Evolutionary conservation across 2,329 filamentous ascomycete species (phyloP).

Genomic region (Plectosphaerella cucumerina): DNA sequence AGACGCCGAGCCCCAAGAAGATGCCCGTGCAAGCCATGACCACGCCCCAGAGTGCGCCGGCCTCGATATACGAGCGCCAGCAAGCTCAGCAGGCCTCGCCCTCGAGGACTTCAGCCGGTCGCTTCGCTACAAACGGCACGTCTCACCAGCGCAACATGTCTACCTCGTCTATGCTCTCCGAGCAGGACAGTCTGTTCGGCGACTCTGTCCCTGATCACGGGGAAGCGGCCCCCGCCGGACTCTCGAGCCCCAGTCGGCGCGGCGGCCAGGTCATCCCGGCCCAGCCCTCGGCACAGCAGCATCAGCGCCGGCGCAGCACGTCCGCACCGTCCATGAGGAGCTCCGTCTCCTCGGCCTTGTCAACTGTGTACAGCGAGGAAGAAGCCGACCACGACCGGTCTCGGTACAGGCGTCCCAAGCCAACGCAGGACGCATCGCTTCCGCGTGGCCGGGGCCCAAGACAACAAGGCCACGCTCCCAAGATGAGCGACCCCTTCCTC

Average conservation of each 20-base stretch:
- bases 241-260: slow-evolving; percentile 40
- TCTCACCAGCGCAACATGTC: slow-evolving; percentile 6
- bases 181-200: slow-evolving; percentile 35
- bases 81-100: neutral
- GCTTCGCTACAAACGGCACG: neutral
- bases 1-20: slow-evolving; percentile 4
- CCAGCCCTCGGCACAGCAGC: slow-evolving; percentile 10
- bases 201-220: slow-evolving; percentile 30
- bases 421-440: too few species aligned
- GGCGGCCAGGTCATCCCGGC: slow-evolving; percentile 19
- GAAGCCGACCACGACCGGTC: slow-evolving; percentile 34
- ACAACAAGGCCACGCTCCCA: slow-evolving; percentile 2
- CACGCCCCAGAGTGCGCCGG: neutral
- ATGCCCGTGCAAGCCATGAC: neutral
- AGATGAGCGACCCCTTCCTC: slow-evolving; percentile 12
- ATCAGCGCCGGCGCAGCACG: slow-evolving; percentile 9
- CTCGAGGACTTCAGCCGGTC: neutral
- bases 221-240: slow-evolving; percentile 21
- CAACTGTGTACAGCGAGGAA: slow-evolving; percentile 53
- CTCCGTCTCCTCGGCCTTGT: slow-evolving; percentile 48
- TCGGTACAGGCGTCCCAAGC: too few species aligned
- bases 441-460: neutral
- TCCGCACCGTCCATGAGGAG: slow-evolving; percentile 30
- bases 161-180: slow-evolving; percentile 6
- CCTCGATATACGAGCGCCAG: neutral